Conservation (phyloP, 2,329 filamentous ascomycete genomes). For the Aspergillus luchuensis region DNA sequence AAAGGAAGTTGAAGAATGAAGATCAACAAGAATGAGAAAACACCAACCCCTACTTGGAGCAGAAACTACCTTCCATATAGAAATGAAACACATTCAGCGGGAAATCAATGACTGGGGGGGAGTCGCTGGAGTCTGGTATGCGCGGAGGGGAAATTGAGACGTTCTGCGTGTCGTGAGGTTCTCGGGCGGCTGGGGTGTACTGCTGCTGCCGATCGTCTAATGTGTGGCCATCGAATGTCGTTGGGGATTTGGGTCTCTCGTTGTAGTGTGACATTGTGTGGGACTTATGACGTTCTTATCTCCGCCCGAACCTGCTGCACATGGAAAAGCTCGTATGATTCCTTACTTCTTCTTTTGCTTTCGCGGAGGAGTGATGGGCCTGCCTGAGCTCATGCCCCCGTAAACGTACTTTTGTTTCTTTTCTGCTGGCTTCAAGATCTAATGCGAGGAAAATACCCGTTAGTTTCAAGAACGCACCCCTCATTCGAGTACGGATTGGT, state of each 20-base stretch:
- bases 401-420: slow-evolving; percentile 99
- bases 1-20: slow-evolving; percentile 16
- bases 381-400: slow-evolving; percentile 69
- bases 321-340: slow-evolving; percentile 71
- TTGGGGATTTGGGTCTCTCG: slow-evolving; percentile 28
- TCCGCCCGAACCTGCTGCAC: slow-evolving; percentile 91
- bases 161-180: slow-evolving; percentile 26
- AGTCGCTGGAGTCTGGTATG: slow-evolving; percentile 26
- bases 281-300: slow-evolving; percentile 60
- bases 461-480: not conserved
- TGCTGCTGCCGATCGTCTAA: slow-evolving; percentile 28
- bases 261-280: slow-evolving; percentile 27
- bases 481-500: not conserved
- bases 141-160: slow-evolving; percentile 21
- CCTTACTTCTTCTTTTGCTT: slow-evolving; percentile 71
- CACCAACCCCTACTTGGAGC: slow-evolving; percentile 25
- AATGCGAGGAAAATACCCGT: slow-evolving; percentile 21
- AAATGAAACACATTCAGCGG: slow-evolving; percentile 26
- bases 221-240: slow-evolving; percentile 31
- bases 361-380: slow-evolving; percentile 69
- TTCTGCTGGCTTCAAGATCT: slow-evolving; percentile 99
- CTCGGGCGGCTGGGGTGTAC: slow-evolving; percentile 22
- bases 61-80: slow-evolving; percentile 32
- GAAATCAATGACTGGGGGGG: slow-evolving; percentile 16
- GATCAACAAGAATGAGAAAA: slow-evolving; percentile 18